phyloP scores from a whole-genome alignment of 1,284 basidiomycete genomes.

The Athelia sp. region DNA sequence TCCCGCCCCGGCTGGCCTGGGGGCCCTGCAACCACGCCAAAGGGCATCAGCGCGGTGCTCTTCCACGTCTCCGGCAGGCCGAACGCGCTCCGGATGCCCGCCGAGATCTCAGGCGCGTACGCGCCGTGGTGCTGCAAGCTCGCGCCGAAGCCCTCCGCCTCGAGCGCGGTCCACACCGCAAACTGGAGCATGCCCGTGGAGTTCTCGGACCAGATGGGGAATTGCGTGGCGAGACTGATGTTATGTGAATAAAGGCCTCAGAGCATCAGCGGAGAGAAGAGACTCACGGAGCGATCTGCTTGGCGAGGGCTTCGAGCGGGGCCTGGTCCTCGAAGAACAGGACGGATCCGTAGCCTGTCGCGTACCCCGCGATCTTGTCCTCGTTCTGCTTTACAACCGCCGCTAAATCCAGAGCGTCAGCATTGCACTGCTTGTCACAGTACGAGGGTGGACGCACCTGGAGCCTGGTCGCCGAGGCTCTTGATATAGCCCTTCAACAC shows the following conservation, averaged over 20 bases:
- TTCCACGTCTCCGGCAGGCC: background rate
- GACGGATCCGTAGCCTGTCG: constrained; percentile 1
- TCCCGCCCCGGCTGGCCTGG: background rate
- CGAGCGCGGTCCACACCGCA: too few species aligned
- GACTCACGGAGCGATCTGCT: background rate
- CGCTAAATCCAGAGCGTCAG: background rate
- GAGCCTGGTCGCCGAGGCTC: background rate
- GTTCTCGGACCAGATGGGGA: background rate
- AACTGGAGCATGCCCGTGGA: too few species aligned
- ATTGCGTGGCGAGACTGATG: background rate
- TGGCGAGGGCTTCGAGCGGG: background rate
- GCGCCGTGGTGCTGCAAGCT: too few species aligned
- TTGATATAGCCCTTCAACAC: background rate
- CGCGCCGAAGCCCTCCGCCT: too few species aligned
- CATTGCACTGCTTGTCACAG: too few species aligned
- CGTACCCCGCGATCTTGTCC: background rate
- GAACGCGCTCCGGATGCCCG: background rate
- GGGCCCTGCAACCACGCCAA: background rate
- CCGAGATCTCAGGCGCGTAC: background rate
- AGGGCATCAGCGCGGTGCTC: background rate
- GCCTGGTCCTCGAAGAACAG: constrained; percentile 4
- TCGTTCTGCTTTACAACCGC: background rate
- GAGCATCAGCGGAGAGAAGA: background rate
- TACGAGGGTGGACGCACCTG: too few species aligned
- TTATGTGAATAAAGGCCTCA: background rate